These are phyloP conservation scores for Acacia melanoxylon DNA, from an alignment of 306 rosid species.

Conservation along the genomic window DNA sequence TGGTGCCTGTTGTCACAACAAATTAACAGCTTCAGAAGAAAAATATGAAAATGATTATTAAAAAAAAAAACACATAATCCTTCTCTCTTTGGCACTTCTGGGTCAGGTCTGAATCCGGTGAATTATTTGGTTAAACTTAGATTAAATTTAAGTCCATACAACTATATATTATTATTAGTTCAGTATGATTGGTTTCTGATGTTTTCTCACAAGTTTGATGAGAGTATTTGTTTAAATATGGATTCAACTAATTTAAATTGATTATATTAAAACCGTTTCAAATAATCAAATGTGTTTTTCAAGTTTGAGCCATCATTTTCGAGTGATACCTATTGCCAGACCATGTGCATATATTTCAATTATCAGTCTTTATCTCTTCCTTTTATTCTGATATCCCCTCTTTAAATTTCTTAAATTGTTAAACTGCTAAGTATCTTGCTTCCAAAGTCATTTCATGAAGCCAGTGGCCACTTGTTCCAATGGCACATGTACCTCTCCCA, in stretches of 20 bases:
- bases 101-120: constrained; percentile 74
- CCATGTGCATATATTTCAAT: not conserved
- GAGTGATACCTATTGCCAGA: not conserved
- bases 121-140: constrained; percentile 62
- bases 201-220: constrained; percentile 56
- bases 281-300: not conserved
- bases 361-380: not conserved
- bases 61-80: constrained; percentile 30
- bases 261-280: constrained; percentile 23
- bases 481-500: not conserved
- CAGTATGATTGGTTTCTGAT: constrained; percentile 33
- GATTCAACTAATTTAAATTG: constrained; percentile 34
- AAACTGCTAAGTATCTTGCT: not conserved
- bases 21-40: constrained; percentile 28
- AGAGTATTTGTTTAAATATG: constrained; percentile 39
- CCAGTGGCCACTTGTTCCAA: not conserved
- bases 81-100: constrained; percentile 36
- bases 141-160: constrained; percentile 45
- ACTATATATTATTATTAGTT: constrained; percentile 19
- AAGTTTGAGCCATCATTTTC: constrained; percentile 11
- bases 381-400: not conserved
- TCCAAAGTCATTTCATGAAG: not conserved
- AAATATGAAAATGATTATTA: not conserved
- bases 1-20: constrained; percentile 35
- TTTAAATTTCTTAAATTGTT: not conserved